Evolutionary conservation across 164 flowering plant species (phyloP).

Genomic region (Chloranthus sessilifolius): DNA sequence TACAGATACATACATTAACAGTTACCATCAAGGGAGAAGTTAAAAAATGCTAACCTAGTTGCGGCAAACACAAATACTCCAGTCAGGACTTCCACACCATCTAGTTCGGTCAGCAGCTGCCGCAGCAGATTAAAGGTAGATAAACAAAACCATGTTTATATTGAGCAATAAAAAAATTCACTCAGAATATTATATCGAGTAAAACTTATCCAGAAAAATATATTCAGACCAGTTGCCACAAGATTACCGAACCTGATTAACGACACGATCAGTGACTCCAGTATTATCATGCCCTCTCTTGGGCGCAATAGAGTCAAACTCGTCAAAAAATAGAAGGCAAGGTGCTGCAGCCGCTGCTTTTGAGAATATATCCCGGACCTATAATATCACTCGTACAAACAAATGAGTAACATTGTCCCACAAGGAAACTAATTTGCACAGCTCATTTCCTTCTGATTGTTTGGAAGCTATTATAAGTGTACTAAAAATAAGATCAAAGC

Average conservation of each 20-base stretch:
- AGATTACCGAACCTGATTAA: constrained; percentile 66
- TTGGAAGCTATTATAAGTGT: background rate
- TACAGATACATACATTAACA: too few relatives aligned
- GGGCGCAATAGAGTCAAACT: constrained; percentile 98
- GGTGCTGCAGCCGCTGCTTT: constrained; percentile 98
- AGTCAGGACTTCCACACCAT: constrained; percentile 90
- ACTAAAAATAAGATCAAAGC: background rate
- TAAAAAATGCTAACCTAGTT: constrained; percentile 85
- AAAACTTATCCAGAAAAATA: too few relatives aligned
- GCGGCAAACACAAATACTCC: constrained; percentile 99
- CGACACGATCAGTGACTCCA: constrained; percentile 97
- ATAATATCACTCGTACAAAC: constrained; percentile 11
- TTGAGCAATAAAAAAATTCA: background rate
- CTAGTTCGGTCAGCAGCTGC: constrained; percentile 93
- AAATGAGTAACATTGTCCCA: too few relatives aligned
- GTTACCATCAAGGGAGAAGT: too few relatives aligned
- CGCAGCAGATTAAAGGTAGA: constrained; percentile 9
- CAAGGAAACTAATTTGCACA: background rate
- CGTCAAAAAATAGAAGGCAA: constrained; percentile 93
- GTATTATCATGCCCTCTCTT: constrained; percentile 99
- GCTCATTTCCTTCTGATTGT: background rate
- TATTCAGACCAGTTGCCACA: background rate
- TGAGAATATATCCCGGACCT: constrained; percentile 94
- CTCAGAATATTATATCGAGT: background rate
- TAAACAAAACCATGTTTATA: background rate